These are phyloP conservation scores for Mycena polygramma DNA, from an alignment of 768 basidiomycete genomes.

Conservation along the genomic window DNA sequence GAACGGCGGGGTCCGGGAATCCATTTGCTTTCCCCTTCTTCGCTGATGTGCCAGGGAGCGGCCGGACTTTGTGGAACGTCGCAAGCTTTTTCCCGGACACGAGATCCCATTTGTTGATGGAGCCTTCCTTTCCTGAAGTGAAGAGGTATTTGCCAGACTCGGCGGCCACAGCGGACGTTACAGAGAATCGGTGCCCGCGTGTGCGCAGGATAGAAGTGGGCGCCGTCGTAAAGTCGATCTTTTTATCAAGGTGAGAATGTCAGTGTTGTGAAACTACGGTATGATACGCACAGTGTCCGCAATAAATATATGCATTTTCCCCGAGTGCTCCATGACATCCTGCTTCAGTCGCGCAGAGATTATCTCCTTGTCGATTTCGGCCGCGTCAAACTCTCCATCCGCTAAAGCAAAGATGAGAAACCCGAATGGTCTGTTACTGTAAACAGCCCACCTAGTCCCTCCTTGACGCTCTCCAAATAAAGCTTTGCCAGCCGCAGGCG, in stretches of 20 bases:
- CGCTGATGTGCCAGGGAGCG: conserved; percentile 42
- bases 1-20: conserved; percentile 58
- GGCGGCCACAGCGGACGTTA: conserved; percentile 86
- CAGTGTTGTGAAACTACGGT: too few species aligned
- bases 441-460: conserved; percentile 70
- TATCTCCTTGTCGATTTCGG: conserved; percentile 93
- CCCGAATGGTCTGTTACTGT: not conserved
- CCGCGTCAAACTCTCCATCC: conserved; percentile 95
- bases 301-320: conserved; percentile 87
- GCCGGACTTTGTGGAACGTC: conserved; percentile 72
- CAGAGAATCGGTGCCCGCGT: conserved; percentile 81
- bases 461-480: conserved; percentile 89
- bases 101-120: conserved; percentile 89
- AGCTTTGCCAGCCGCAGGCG: conserved; percentile 90
- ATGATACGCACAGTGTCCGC: conserved; percentile 71
- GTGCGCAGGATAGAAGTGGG: conserved; percentile 67
- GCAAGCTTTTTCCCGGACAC: conserved; percentile 69
- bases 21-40: conserved; percentile 74
- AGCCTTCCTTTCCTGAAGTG: conserved; percentile 92
- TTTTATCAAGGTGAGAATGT: too few species aligned
- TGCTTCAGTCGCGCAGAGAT: conserved; percentile 92
- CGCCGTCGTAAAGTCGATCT: conserved; percentile 72
- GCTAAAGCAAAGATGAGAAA: conserved; percentile 52
- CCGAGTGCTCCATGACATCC: conserved; percentile 91
- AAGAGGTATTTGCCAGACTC: conserved; percentile 83